Percentiles rank a stretch among this genome's conserved stretches.
Conservation (phyloP, 2,329 filamentous ascomycete species). For the Seiridium unicorne region DNA sequence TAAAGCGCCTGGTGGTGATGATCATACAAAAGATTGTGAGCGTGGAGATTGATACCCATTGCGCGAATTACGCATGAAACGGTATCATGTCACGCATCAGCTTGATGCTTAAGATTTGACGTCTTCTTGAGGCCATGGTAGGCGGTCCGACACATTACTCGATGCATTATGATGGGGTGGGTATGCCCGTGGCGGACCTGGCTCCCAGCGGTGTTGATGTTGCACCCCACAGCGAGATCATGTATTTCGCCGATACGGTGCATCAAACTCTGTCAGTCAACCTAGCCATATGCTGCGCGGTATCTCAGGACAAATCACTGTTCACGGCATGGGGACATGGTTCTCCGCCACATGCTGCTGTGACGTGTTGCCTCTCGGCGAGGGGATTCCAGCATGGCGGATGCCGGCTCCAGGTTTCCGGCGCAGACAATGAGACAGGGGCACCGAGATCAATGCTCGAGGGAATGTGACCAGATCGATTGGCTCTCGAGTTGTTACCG, state of each 20-base stretch:
- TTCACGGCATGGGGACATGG: neutral
- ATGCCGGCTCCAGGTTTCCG: neutral
- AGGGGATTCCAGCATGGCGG: neutral
- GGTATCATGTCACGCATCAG: too few relatives aligned
- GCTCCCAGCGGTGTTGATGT: neutral
- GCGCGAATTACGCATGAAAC: too few relatives aligned
- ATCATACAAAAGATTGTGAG: too few relatives aligned
- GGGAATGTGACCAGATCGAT: neutral
- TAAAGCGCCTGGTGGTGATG: too few relatives aligned
- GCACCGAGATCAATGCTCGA: neutral
- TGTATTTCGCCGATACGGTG: neutral
- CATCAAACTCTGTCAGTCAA: neutral
- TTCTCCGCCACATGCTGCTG: neutral
- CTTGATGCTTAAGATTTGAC: too few relatives aligned
- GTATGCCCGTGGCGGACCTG: neutral
- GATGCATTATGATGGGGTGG: too few relatives aligned
- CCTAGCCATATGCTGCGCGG: neutral
- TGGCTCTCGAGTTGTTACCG: neutral
- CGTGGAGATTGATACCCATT: too few relatives aligned
- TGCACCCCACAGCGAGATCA: neutral
- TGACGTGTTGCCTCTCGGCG: constrained; percentile 1
- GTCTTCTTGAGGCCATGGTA: too few relatives aligned
- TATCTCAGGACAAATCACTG: neutral
- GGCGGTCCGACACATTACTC: too few relatives aligned
- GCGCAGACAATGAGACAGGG: neutral